A percentile compares a stretch with the other conserved stretches of the same genome.
Conservation (phyloP, 2,329 filamentous ascomycete species). For the Diplodia scrobiculata region DNA sequence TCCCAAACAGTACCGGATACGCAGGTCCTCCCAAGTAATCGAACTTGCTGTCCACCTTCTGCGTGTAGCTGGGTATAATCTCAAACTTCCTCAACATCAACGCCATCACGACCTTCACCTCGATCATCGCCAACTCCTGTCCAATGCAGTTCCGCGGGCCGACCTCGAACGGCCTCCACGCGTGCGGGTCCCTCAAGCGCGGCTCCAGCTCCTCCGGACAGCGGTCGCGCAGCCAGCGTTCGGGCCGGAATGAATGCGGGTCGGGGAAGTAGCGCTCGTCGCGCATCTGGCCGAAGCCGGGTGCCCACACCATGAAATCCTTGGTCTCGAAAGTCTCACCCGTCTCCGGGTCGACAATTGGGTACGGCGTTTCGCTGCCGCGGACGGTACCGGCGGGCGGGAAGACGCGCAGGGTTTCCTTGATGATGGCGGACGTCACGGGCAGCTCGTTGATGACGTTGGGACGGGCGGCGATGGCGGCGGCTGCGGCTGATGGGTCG, state of each 20-base stretch:
- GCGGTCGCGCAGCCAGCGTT: constrained; percentile 19
- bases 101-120: constrained; percentile 40
- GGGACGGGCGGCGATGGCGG: constrained; percentile 32
- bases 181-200: constrained; percentile 28
- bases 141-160: constrained; percentile 46
- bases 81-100: constrained; percentile 35
- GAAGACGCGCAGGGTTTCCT: constrained; percentile 42
- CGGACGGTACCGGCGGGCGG: constrained; percentile 34
- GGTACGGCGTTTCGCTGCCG: constrained; percentile 16
- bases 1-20: constrained; percentile 38
- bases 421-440: constrained; percentile 42
- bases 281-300: constrained; percentile 12
- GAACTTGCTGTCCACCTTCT: not conserved
- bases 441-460: constrained; percentile 38
- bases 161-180: constrained; percentile 46
- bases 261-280: constrained; percentile 17
- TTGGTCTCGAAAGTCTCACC: constrained; percentile 15
- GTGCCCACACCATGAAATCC: constrained; percentile 20
- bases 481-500: constrained; percentile 29
- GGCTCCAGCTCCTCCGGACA: constrained; percentile 26
- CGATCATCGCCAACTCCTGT: constrained; percentile 43
- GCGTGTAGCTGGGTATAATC: constrained; percentile 33
- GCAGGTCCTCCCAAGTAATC: constrained; percentile 33
- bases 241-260: constrained; percentile 20
- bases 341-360: constrained; percentile 20